Percentiles rank a stretch among this genome's conserved stretches.
Conservation (phyloP, 2,329 filamentous ascomycete genomes). For the Incumbomyces delicatus region DNA sequence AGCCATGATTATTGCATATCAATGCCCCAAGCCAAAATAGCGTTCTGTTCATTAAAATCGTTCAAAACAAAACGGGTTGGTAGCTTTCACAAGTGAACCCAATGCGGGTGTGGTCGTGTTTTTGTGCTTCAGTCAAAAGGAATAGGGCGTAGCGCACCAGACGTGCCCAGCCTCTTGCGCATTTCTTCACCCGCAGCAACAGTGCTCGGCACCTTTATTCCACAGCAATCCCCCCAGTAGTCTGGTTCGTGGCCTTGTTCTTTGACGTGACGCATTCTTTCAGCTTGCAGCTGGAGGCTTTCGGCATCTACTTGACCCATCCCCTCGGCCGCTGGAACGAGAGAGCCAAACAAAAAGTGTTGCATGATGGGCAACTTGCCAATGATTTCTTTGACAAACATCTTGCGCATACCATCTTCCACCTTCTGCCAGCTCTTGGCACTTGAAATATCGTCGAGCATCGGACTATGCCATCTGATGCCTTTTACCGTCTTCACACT, state of each 20-base stretch:
- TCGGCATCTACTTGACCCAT: constrained; percentile 58
- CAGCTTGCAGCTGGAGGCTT: constrained; percentile 29
- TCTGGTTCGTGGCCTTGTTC: constrained; percentile 47
- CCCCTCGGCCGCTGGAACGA: constrained; percentile 68
- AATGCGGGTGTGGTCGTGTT: no score
- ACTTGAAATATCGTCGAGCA: constrained; percentile 94
- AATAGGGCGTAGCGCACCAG: constrained; percentile 52
- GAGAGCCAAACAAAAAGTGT: constrained; percentile 85
- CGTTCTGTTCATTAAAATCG: no score
- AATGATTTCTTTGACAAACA: constrained; percentile 90
- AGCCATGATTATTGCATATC: no score
- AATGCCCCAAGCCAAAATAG: no score
- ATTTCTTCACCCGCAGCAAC: constrained; percentile 83
- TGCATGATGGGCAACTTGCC: constrained; percentile 96
- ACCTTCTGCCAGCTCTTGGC: constrained; percentile 87
- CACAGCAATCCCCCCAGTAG: constrained; percentile 91
- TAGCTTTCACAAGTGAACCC: no score
- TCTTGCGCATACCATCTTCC: constrained; percentile 87
- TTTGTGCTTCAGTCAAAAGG: constrained; percentile 32
- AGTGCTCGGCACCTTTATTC: constrained; percentile 92
- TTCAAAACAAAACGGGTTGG: no score
- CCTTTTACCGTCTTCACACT: constrained; percentile 93
- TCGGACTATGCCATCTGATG: constrained; percentile 89
- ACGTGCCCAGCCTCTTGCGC: constrained; percentile 57
- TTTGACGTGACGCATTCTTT: constrained; percentile 61